Evolutionary conservation across 2,329 filamentous ascomycete genomes (phyloP).

Genomic region (Fusarium haematococcum): DNA sequence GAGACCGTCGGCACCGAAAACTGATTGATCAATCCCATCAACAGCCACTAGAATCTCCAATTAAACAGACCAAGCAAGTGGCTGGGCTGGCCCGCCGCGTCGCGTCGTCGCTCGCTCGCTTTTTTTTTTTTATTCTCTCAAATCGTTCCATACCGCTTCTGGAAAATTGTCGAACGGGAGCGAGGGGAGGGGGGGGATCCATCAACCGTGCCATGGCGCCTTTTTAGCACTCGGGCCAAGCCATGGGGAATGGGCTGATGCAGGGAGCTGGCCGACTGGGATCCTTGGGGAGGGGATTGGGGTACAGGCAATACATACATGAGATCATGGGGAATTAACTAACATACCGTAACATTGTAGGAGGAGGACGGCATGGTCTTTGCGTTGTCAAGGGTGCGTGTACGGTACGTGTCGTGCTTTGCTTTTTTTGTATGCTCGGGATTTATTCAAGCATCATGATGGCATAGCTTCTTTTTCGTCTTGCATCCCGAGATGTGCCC

Average conservation of each 20-base stretch:
- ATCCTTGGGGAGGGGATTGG: constrained; percentile 3
- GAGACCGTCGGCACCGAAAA: not conserved
- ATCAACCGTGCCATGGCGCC: constrained; percentile 27
- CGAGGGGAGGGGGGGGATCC: not conserved
- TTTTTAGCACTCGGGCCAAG: constrained; percentile 21
- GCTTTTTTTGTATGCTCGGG: not conserved
- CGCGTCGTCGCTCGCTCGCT: not conserved
- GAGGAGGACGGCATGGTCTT: constrained; percentile 11
- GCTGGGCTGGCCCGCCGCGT: not conserved
- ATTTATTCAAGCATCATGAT: not conserved
- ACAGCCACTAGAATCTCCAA: constrained; percentile 7
- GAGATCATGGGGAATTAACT: constrained; percentile 11
- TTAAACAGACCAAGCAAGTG: not conserved
- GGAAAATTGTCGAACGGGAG: constrained; percentile 29
- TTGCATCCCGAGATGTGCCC: not conserved
- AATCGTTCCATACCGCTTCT: constrained; percentile 42
- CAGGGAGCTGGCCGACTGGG: constrained; percentile 21
- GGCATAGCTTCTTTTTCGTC: not conserved
- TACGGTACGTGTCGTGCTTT: not conserved
- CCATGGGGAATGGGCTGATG: constrained; percentile 42
- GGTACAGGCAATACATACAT: constrained; percentile 14
- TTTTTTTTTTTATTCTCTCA: constrained; percentile 20
- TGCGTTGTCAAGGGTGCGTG: constrained; percentile 2
- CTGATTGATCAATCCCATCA: constrained; percentile 1
- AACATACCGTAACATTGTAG: constrained; percentile 14